Evolutionary conservation across 495 filamentous ascomycete species (phyloP), one percentile per base, ranked within the genome.

Genomic region (Neohortaea acidophila): DNA sequence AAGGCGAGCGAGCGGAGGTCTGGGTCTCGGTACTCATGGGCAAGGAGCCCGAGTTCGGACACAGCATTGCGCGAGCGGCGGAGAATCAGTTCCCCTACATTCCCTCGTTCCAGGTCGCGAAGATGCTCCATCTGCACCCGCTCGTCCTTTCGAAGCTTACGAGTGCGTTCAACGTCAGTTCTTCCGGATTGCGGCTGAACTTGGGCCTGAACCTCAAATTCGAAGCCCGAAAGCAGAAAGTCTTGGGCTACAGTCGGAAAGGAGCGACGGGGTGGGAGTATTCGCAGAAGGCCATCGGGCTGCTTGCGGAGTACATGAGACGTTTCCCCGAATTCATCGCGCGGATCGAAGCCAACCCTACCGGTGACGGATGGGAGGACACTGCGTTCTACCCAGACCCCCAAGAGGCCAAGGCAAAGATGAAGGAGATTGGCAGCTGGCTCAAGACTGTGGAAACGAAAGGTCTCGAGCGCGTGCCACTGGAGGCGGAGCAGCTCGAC

Each of bases 171-270:
- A 77, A 72, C 25, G 84, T 96, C 36, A 69, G 73, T 29, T 76
- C 87, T 2, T 70, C 79, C 17, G 83, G 81, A 2, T 69, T 74
- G 33, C 72, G 78, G 31, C 69, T 91, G 27, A 96, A 99, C 49
- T 63, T 99, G 11, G 91, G 91, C 7, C 65, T 99, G 27, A 99
- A 96, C 53, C 64, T 99, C 42, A 99, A 99, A 54, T 96, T 96
- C 40, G 87, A 99, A 56, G 79, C 77, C 0, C 84, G 77, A 59
- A 91, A 94, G 60, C 72, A 84, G 39, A 99, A 99, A 58, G 91
- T 99, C 4, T 66, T 96, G 12, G 91, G 91, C 4, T 99, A 94
- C 55, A 92, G 87, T 13, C 83, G 84, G 43, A 81, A 81, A 33
- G 74, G 73, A 13, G 66, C 73, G 10, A 76, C 68, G 11, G 91